Percentiles rank a stretch among this genome's conserved stretches.
Evolutionary conservation across 2,329 filamentous ascomycete species (phyloP).

Genomic region (Pestalotiopsis sp.): DNA sequence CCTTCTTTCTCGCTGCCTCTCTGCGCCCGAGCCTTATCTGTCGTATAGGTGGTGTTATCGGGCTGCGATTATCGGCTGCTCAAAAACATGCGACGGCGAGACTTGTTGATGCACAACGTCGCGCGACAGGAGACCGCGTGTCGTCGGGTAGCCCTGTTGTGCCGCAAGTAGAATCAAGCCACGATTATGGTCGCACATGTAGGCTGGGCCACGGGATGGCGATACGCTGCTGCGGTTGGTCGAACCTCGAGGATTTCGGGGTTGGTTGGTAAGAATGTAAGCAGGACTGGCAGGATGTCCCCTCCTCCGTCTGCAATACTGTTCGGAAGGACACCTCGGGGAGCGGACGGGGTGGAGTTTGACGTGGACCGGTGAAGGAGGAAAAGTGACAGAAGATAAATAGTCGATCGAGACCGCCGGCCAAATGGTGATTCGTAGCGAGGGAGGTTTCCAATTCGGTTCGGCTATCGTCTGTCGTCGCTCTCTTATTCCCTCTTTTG

Average conservation of each 20-base stretch:
- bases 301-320: neutral
- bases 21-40: neutral
- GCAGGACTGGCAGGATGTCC: neutral
- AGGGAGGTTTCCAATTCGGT: neutral
- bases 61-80: neutral
- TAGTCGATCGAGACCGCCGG: neutral
- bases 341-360: neutral
- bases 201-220: slow-evolving; percentile 1
- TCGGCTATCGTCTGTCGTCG: neutral
- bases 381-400: neutral
- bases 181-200: slow-evolving; percentile 8
- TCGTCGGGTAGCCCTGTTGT: neutral
- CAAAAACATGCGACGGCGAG: neutral
- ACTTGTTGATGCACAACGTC: neutral
- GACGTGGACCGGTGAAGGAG: neutral
- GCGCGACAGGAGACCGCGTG: neutral
- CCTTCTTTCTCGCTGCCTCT: neutral
- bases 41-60: neutral
- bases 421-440: neutral
- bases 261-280: neutral
- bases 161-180: slow-evolving; percentile 2
- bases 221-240: slow-evolving; percentile 10
- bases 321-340: neutral
- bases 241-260: neutral
- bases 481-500: neutral